These are phyloP conservation scores for Dendrobium huoshanense DNA, from an alignment of 106 monocot genomes.

Conservation along the genomic window DNA sequence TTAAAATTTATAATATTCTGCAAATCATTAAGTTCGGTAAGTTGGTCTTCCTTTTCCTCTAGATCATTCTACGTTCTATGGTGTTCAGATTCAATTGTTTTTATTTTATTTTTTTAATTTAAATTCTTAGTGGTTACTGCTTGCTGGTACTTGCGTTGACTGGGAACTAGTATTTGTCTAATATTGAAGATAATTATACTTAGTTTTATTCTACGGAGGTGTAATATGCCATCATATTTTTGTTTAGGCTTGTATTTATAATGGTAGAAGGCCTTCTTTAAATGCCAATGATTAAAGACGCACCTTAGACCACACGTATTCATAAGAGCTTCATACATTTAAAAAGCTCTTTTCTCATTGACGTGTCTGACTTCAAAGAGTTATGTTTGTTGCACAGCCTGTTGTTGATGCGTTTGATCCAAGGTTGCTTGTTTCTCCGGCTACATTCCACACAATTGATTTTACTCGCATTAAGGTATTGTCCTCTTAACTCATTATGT, in stretches of 20 bases:
- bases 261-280: background rate
- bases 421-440: constrained; percentile 75
- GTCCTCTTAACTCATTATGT: background rate
- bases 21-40: background rate
- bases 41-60: background rate
- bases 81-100: no score
- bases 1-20: background rate
- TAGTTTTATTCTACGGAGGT: no score
- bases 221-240: background rate
- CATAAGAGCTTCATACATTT: background rate
- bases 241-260: background rate
- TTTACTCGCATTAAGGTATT: constrained; percentile 80
- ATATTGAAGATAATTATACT: no score
- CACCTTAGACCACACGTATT: background rate
- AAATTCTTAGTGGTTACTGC: no score
- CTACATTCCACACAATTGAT: constrained; percentile 64
- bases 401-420: constrained; percentile 99
- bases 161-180: no score
- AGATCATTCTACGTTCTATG: background rate
- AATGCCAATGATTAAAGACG: background rate
- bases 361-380: background rate
- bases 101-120: no score
- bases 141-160: no score
- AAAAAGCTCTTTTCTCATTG: background rate
- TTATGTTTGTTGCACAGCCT: constrained; percentile 39